Percentiles rank a stretch among this genome's conserved stretches.
Evolutionary conservation across 169 alveolate genomes (phyloP).

Genomic region (Cryptosporidium bovis): DNA sequence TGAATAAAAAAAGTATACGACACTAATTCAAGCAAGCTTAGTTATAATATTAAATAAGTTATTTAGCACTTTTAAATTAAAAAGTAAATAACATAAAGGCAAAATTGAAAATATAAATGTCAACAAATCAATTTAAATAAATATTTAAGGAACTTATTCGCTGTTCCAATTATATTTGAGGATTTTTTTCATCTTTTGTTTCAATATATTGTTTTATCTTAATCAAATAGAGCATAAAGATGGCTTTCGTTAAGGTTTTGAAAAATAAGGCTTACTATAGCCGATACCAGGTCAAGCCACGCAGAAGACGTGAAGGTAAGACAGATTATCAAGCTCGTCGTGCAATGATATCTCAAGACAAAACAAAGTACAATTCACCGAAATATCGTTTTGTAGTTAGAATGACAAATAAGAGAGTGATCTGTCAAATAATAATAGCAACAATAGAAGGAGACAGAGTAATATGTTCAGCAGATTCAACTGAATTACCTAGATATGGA

Average conservation of each 20-base stretch:
- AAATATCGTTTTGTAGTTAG: conserved; percentile 99
- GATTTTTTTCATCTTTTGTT: background rate
- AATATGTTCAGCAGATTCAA: conserved; percentile 95
- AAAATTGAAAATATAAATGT: too few species aligned
- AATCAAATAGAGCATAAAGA: conserved; percentile 63
- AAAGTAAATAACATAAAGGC: too few species aligned
- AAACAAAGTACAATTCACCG: conserved; percentile 98
- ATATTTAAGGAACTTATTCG: too few species aligned
- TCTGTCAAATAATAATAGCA: conserved; percentile 96
- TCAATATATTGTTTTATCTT: background rate
- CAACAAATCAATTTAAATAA: too few species aligned
- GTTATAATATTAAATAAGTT: too few species aligned
- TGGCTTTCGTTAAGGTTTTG: conserved; percentile 97
- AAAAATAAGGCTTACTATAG: conserved; percentile 98
- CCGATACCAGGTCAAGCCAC: conserved; percentile 98
- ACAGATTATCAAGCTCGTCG: conserved; percentile 99
- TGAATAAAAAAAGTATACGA: too few species aligned
- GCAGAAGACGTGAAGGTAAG: conserved; percentile 99
- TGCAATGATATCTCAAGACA: conserved; percentile 96
- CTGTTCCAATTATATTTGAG: too few species aligned
- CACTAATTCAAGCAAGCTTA: too few species aligned
- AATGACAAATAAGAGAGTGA: conserved; percentile 92
- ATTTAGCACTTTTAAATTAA: too few species aligned
- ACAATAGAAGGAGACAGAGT: conserved; percentile 98
- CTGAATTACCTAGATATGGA: conserved; percentile 97